Conservation (phyloP, 2,329 filamentous ascomycete species). For the Penicillium sp. region DNA sequence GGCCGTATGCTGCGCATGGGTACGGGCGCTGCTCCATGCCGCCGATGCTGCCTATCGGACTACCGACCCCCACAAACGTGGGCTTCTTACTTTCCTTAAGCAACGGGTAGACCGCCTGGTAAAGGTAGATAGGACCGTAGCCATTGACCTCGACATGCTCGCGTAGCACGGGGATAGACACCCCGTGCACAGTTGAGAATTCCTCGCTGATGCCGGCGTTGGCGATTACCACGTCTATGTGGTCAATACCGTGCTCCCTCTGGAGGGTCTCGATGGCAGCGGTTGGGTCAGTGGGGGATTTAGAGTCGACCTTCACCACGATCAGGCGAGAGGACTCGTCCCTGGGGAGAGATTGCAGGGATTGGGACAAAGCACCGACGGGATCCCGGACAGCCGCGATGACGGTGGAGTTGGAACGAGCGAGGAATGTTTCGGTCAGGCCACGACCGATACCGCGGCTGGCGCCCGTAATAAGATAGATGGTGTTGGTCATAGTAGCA, state of each 20-base stretch:
- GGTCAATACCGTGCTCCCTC: conserved; percentile 32
- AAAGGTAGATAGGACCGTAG: conserved; percentile 27
- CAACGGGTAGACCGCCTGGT: background rate
- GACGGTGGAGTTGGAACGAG: background rate
- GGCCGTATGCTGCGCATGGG: conserved; percentile 12
- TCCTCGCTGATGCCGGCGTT: conserved; percentile 47
- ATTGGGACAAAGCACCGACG: background rate
- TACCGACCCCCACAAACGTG: conserved; percentile 1
- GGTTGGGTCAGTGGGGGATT: conserved; percentile 32
- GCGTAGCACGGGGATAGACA: conserved; percentile 17
- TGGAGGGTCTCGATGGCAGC: conserved; percentile 34
- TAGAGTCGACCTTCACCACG: conserved; percentile 45
- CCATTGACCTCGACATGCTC: conserved; percentile 34
- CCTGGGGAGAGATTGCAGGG: conserved; percentile 30
- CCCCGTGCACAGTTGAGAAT: conserved; percentile 16
- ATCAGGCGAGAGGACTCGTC: conserved; percentile 39
- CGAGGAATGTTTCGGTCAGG: background rate
- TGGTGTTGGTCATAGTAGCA: background rate
- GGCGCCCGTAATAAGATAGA: background rate
- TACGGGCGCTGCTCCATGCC: conserved; percentile 1
- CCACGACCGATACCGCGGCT: conserved; percentile 7
- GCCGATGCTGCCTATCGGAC: background rate
- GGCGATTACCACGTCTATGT: conserved; percentile 52
- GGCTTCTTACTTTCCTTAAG: conserved; percentile 2
- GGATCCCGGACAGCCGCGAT: conserved; percentile 1